Percentiles rank a stretch among this genome's conserved stretches.
phyloP scores from a whole-genome alignment of 2,329 filamentous ascomycete species.

The Alternaria consortialis region DNA sequence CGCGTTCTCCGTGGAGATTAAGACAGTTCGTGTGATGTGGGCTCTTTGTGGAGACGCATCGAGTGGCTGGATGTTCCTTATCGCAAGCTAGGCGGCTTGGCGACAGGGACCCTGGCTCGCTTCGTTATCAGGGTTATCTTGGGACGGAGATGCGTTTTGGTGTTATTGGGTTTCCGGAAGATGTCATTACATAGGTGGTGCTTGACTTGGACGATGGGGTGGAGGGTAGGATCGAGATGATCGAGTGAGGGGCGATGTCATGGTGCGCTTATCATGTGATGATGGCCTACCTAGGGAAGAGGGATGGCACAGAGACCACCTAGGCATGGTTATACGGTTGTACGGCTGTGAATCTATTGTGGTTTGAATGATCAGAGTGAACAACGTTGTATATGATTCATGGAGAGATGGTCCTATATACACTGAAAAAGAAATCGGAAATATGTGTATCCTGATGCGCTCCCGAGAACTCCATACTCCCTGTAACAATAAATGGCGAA shows the following conservation, averaged over 20 bases:
- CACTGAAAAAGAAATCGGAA: background rate
- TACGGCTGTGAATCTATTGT: background rate
- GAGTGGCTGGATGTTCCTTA: conserved; percentile 14
- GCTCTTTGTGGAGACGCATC: conserved; percentile 1
- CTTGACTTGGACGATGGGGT: background rate
- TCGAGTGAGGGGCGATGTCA: background rate
- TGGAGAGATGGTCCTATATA: background rate
- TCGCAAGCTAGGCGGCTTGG: conserved; percentile 20
- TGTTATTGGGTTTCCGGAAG: conserved; percentile 17
- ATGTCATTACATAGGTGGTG: background rate
- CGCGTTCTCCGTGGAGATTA: conserved; percentile 40
- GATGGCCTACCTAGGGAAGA: too few relatives aligned
- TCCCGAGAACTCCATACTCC: background rate
- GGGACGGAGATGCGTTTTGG: conserved; percentile 24
- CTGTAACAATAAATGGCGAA: background rate
- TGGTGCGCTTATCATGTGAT: too few relatives aligned
- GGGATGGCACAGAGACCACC: background rate
- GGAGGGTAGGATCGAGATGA: background rate
- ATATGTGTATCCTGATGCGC: background rate
- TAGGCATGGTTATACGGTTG: background rate
- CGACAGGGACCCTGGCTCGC: conserved; percentile 11
- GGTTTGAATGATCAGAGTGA: background rate
- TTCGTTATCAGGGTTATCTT: conserved; percentile 17
- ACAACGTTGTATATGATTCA: background rate
- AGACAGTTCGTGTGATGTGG: conserved; percentile 2